Base-by-base conservation (phyloP, 352 stramenopile genomes). In the Phytophthora cajani region DNA sequence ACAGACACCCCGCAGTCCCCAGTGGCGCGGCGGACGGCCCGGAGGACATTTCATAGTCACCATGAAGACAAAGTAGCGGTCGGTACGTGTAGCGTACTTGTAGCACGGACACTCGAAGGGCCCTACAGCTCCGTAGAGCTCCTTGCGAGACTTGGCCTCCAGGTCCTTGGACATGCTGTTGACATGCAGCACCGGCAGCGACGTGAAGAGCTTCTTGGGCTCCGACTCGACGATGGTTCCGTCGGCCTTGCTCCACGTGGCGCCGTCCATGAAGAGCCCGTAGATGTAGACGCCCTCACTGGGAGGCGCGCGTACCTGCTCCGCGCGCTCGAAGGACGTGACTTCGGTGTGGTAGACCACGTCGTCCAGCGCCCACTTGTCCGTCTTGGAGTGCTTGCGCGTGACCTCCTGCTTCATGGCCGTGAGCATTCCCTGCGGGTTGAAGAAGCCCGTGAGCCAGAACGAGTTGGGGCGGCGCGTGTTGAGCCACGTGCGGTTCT, bases 381-480 rank as follows among this genome's bases (percentile, higher is more conserved):
- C 94, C 14, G 89, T 96, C 85, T 98, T 98, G 36, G 81, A 92
- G 83, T 99, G 97, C 66, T 98, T 98, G 17, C 97, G 89, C 46
- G 96, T 99, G 3, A 99, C 97, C 73, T 99, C 97, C 75, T 99
- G 98, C 80, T 99, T 99, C 94, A 99, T 99, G 44, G 97, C 97
- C 50, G 98, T 99, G 40, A 99, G 85, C 84, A 99, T 98, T 16
- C 97, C 98, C 71, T 99, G 95, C 21, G 97, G 98, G 74, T 99
- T 99, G 81, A 99, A 99, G 77, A 99, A 99, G 6, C 97, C 97
- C 23, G 97, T 98, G 54, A 99, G 79, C 97, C 97, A 99, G 76
- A 98, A 99, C 58, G 89, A 97, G 67, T 97, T 97, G 4, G 97
- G 98, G 0, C 95, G 83, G 10, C 95, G 93, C 17, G 83, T 97